A percentile compares a stretch with the other conserved stretches of the same genome.
phyloP scores from a whole-genome alignment of 177 flowering plant species.

The Vitis hybrid region DNA sequence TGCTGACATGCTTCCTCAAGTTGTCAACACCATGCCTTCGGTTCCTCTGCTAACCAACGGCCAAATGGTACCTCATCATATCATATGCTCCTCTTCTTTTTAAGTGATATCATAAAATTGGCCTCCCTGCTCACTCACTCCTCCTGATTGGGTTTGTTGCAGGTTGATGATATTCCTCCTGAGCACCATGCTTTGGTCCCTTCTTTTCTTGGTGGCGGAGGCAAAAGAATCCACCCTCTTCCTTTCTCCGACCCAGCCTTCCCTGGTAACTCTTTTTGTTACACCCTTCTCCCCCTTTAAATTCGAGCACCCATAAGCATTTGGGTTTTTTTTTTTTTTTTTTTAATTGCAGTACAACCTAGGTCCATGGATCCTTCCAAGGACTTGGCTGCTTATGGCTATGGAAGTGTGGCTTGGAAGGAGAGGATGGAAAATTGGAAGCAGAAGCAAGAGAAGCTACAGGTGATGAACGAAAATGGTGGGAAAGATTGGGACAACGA shows the following conservation, averaged over 20 bases:
- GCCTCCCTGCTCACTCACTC: not conserved
- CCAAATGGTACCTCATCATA: conserved; percentile 34
- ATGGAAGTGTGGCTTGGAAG: conserved; percentile 36
- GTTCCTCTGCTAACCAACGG: conserved; percentile 56
- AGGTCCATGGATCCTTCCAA: conserved; percentile 33
- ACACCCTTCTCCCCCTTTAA: not conserved
- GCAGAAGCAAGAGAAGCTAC: conserved; percentile 26
- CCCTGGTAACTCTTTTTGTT: conserved; percentile 28
- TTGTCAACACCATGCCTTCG: conserved; percentile 41
- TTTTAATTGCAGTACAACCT: conserved; percentile 22
- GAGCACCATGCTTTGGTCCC: conserved; percentile 37
- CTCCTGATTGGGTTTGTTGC: conserved; percentile 4
- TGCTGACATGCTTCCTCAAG: conserved; percentile 38
- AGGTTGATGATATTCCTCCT: conserved; percentile 39
- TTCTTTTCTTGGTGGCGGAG: conserved; percentile 43
- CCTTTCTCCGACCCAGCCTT: conserved; percentile 44
- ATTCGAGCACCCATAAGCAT: not conserved
- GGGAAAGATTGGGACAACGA: conserved; percentile 19
- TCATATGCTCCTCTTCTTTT: not conserved
- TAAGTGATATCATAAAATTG: not conserved
- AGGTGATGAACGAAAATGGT: conserved; percentile 21
- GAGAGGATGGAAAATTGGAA: conserved; percentile 34
- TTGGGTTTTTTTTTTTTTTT: not conserved
- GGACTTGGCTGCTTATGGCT: conserved; percentile 32
- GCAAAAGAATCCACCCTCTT: conserved; percentile 52